These are phyloP conservation scores for Botrytis squamosa DNA, from an alignment of 2,329 filamentous ascomycete genomes.

Conservation along the genomic window DNA sequence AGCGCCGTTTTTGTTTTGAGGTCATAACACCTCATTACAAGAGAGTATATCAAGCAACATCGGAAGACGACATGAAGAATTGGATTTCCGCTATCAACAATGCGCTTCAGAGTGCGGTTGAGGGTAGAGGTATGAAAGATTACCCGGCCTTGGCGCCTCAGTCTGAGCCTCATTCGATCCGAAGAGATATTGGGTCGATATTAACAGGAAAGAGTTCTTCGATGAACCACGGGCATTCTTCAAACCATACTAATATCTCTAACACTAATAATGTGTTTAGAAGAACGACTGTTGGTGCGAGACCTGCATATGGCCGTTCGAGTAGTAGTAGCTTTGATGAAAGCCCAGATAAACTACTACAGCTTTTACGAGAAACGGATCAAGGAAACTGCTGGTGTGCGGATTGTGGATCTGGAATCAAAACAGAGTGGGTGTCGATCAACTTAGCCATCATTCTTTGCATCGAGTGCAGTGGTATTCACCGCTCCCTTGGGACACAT, in stretches of 20 bases:
- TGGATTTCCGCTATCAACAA: constrained; percentile 98
- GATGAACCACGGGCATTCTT: constrained; percentile 48
- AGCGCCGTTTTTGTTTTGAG: constrained; percentile 95
- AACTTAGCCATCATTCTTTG: constrained; percentile 95
- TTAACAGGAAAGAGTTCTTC: constrained; percentile 89
- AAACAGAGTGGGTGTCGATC: constrained; percentile 98
- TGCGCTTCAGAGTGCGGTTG: constrained; percentile 91
- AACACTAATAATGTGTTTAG: constrained; percentile 65
- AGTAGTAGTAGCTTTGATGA: constrained; percentile 75
- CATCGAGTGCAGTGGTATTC: constrained; percentile 97
- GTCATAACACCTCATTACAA: constrained; percentile 97
- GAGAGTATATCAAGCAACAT: constrained; percentile 94
- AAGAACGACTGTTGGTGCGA: constrained; percentile 87
- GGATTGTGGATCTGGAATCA: constrained; percentile 86
- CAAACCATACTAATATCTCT: constrained; percentile 43
- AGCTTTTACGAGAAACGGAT: constrained; percentile 83
- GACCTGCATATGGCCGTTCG: constrained; percentile 69
- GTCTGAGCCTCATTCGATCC: constrained; percentile 53
- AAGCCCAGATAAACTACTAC: constrained; percentile 79
- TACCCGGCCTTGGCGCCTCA: constrained; percentile 44
- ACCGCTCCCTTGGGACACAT: constrained; percentile 92
- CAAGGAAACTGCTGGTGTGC: constrained; percentile 93
- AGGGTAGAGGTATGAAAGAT: constrained; percentile 66
- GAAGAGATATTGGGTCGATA: constrained; percentile 87
- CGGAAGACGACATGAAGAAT: constrained; percentile 94